phyloP scores from a whole-genome alignment of 2,329 filamentous ascomycete species.

The Trichoderma sp. region DNA sequence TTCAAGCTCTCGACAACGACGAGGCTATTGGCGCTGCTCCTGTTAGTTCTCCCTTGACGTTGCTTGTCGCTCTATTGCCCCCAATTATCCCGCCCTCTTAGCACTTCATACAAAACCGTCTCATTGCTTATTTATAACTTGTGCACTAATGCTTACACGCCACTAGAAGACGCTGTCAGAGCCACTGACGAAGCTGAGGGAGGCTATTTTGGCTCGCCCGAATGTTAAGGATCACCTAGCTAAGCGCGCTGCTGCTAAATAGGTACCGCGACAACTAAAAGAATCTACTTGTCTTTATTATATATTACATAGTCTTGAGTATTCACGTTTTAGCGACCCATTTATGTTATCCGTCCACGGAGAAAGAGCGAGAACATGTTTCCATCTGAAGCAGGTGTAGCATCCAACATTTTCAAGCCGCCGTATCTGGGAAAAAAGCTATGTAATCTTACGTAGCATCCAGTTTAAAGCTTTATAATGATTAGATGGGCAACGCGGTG shows the following conservation, averaged over 20 bases:
- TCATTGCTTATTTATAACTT: neutral
- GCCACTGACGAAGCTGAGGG: conserved; percentile 10
- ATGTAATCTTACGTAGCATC: neutral
- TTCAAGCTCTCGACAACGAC: conserved; percentile 44
- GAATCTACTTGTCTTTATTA: neutral
- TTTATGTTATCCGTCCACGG: neutral
- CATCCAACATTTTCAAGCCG: neutral
- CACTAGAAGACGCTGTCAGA: conserved; percentile 7
- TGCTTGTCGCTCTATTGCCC: neutral
- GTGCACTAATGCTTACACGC: neutral
- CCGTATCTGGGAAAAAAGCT: neutral
- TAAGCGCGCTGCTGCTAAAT: neutral
- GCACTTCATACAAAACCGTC: neutral
- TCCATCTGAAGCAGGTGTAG: neutral
- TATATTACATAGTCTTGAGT: neutral
- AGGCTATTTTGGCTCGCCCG: conserved; percentile 5
- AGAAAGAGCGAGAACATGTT: neutral
- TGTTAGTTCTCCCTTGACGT: neutral
- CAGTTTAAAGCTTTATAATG: neutral
- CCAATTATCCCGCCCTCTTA: neutral
- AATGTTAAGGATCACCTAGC: conserved; percentile 11
- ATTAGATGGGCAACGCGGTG: neutral
- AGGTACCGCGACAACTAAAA: neutral
- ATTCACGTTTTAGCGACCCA: neutral
- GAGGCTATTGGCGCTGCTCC: conserved; percentile 30